These are phyloP conservation scores for Ophioceras dolichostomum DNA, from an alignment of 2,329 filamentous ascomycete genomes.

Conservation along the genomic window DNA sequence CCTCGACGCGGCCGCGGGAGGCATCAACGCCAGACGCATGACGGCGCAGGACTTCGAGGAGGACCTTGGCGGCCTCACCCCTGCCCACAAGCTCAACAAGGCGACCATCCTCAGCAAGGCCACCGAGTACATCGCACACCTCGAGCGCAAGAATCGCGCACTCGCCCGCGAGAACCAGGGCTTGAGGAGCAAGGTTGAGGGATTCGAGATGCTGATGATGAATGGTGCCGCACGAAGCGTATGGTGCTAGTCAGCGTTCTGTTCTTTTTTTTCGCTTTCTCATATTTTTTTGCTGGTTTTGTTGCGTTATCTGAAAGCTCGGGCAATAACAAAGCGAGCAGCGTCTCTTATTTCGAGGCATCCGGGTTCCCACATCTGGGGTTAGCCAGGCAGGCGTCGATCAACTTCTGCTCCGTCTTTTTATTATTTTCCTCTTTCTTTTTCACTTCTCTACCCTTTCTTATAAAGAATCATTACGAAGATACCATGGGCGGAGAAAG, in stretches of 20 bases:
- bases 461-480: no score
- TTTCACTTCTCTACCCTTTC: background rate
- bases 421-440: background rate
- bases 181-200: conserved; percentile 22
- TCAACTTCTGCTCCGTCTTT: no score
- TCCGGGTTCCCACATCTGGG: no score
- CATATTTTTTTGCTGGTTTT: background rate
- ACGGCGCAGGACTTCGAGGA: conserved; percentile 8
- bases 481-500: no score
- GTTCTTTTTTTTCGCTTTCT: background rate
- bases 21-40: background rate
- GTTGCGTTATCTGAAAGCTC: background rate
- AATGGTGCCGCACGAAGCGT: conserved; percentile 9
- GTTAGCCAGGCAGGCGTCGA: no score
- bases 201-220: conserved; percentile 19
- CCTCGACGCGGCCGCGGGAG: conserved; percentile 7
- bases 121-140: conserved; percentile 22
- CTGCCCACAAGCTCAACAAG: conserved; percentile 30
- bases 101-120: conserved; percentile 27
- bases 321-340: background rate
- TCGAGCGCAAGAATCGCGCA: conserved; percentile 21
- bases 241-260: conserved; percentile 8
- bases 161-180: conserved; percentile 32
- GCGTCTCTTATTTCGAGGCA: no score
- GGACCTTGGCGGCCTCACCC: conserved; percentile 21